phyloP scores from a whole-genome alignment of 441 rosid species.

The Gossypium schwendimanii region DNA sequence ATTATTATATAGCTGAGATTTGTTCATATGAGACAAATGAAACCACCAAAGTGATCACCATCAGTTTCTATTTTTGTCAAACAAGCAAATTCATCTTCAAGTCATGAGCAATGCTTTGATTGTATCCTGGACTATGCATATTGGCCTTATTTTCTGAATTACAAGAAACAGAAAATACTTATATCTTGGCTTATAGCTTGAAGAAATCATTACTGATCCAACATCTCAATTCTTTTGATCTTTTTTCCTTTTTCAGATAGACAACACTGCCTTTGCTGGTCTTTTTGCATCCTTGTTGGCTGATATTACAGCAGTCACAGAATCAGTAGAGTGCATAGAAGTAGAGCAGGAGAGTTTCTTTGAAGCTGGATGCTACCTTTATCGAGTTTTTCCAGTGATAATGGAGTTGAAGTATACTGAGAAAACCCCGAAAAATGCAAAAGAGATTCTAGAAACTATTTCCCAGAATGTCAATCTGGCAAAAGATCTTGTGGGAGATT shows the following conservation, averaged over 20 bases:
- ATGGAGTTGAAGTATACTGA: constrained; percentile 60
- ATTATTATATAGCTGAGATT: neutral
- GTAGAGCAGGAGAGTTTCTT: constrained; percentile 38
- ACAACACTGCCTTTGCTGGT: constrained; percentile 24
- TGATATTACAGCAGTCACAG: constrained; percentile 47
- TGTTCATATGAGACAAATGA: neutral
- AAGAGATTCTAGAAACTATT: constrained; percentile 43
- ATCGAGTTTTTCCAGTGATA: constrained; percentile 49
- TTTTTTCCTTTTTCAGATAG: constrained; percentile 30
- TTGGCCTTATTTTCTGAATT: neutral
- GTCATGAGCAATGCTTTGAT: neutral
- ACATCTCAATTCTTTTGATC: neutral
- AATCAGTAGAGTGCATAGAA: constrained; percentile 30
- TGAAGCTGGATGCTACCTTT: constrained; percentile 54
- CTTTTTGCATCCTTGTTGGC: constrained; percentile 36
- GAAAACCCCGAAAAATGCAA: constrained; percentile 28
- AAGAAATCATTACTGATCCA: neutral
- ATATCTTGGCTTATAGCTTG: neutral
- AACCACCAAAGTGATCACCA: neutral
- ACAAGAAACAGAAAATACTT: neutral
- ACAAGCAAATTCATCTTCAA: too few species aligned
- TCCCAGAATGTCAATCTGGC: constrained; percentile 36
- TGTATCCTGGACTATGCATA: neutral
- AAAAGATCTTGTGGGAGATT: constrained; percentile 38
- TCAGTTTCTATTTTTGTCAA: neutral